A percentile compares a stretch with the other conserved stretches of the same genome.
Evolutionary conservation across 306 rosid species (phyloP).

Genomic region (Chamaecrista fasciculata): DNA sequence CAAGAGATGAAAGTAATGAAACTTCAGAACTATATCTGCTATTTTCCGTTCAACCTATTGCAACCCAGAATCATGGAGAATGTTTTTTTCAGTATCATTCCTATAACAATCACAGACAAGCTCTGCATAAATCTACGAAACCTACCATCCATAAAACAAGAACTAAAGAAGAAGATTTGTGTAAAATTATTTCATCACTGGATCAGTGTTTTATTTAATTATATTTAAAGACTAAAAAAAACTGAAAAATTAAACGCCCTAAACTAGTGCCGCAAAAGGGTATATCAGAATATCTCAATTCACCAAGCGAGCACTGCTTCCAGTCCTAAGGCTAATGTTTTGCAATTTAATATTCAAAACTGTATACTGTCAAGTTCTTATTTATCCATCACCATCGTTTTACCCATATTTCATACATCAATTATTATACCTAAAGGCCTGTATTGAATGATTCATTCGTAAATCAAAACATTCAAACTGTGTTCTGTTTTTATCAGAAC

Average conservation of each 20-base stretch:
- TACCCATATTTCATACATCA: constrained; percentile 2
- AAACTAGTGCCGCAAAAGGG: background rate
- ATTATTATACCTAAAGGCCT: constrained; percentile 1
- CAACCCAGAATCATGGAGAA: background rate
- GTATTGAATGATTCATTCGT: background rate
- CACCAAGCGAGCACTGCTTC: constrained; percentile 3
- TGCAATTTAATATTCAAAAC: constrained; percentile 19
- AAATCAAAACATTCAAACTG: background rate
- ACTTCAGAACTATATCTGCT: background rate
- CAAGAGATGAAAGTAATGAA: background rate
- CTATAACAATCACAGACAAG: background rate
- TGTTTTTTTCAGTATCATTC: background rate
- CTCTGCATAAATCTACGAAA: background rate
- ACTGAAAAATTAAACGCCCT: background rate
- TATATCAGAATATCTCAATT: background rate
- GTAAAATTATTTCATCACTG: background rate
- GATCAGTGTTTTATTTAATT: background rate
- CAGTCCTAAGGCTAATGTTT: background rate
- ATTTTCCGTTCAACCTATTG: background rate
- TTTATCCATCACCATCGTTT: constrained; percentile 14
- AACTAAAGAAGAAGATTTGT: background rate
- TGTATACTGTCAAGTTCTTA: background rate
- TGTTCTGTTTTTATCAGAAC: background rate
- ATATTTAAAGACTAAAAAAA: background rate
- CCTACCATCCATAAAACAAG: background rate